Evolutionary conservation across 2,329 filamentous ascomycete genomes (phyloP).

Genomic region (Cladosporium colombiae): DNA sequence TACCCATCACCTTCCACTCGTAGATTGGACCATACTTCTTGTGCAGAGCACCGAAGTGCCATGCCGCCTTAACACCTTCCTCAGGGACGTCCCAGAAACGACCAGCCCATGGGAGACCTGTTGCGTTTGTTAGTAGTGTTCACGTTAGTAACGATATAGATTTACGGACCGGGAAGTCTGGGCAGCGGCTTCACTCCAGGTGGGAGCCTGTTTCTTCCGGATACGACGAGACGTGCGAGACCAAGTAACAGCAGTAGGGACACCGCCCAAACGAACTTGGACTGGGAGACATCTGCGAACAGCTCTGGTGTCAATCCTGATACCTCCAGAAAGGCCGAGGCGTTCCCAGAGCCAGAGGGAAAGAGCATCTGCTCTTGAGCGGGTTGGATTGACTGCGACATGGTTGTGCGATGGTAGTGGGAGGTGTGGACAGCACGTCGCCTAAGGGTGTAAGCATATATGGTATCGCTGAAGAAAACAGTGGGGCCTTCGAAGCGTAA

Average conservation of each 20-base stretch:
- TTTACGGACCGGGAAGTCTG: slow-evolving; percentile 26
- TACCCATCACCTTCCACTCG: slow-evolving; percentile 37
- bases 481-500: slow-evolving; percentile 7
- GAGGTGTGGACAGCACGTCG: slow-evolving; percentile 11
- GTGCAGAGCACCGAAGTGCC: slow-evolving; percentile 38
- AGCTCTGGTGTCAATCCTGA: slow-evolving; percentile 17
- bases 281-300: slow-evolving; percentile 17
- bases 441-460: slow-evolving; percentile 12
- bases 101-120: slow-evolving; percentile 36
- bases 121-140: not conserved
- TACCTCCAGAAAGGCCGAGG: slow-evolving; percentile 13
- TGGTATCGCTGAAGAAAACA: slow-evolving; percentile 16
- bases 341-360: slow-evolving; percentile 14
- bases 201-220: slow-evolving; percentile 26
- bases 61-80: slow-evolving; percentile 37
- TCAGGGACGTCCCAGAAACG: slow-evolving; percentile 38
- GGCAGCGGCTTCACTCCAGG: slow-evolving; percentile 30
- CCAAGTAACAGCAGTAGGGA: slow-evolving; percentile 21
- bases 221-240: slow-evolving; percentile 20
- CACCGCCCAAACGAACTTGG: slow-evolving; percentile 21
- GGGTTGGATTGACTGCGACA: slow-evolving; percentile 18
- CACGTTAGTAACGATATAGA: not conserved
- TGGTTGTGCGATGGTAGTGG: slow-evolving; percentile 4
- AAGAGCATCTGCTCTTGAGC: slow-evolving; percentile 20
- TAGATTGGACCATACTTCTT: slow-evolving; percentile 39